Percentiles rank a stretch among this genome's conserved stretches.
Evolutionary conservation across 2,329 filamentous ascomycete genomes (phyloP).

Genomic region (Trichoderma cornu-damae): DNA sequence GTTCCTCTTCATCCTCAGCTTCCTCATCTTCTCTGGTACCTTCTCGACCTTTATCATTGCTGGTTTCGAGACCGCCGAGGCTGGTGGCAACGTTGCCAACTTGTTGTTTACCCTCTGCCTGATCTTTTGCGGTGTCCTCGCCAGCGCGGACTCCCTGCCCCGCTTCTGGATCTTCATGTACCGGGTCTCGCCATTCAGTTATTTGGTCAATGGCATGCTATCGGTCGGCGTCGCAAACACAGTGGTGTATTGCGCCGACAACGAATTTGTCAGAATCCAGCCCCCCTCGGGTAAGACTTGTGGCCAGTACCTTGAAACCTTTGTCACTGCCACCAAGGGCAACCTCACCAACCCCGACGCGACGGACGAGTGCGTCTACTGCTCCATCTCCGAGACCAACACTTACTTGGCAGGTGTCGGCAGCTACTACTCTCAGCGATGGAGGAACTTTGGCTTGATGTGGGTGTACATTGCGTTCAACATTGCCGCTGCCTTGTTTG

Average conservation of each 20-base stretch:
- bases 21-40: conserved; percentile 75
- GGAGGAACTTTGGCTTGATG: conserved; percentile 64
- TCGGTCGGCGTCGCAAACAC: conserved; percentile 65
- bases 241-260: conserved; percentile 58
- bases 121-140: conserved; percentile 72
- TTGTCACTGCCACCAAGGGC: conserved; percentile 47
- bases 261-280: conserved; percentile 64
- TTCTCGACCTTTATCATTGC: conserved; percentile 76
- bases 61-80: conserved; percentile 68
- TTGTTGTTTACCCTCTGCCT: conserved; percentile 67
- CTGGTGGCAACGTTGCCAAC: conserved; percentile 70
- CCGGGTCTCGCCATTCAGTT: conserved; percentile 75
- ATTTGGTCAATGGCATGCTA: conserved; percentile 69
- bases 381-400: conserved; percentile 49
- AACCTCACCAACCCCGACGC: conserved; percentile 46
- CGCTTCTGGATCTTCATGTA: conserved; percentile 85
- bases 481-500: conserved; percentile 46
- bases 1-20: conserved; percentile 70
- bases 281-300: conserved; percentile 58
- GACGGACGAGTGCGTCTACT: conserved; percentile 52
- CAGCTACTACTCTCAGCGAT: conserved; percentile 53
- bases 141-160: conserved; percentile 56
- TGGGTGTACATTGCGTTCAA: conserved; percentile 58
- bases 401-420: conserved; percentile 44
- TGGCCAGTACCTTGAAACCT: conserved; percentile 50